Evolutionary conservation across 345 rosid species (phyloP), one percentile per base, ranked within the genome.

Genomic region (Pseudoturritis turrita): DNA sequence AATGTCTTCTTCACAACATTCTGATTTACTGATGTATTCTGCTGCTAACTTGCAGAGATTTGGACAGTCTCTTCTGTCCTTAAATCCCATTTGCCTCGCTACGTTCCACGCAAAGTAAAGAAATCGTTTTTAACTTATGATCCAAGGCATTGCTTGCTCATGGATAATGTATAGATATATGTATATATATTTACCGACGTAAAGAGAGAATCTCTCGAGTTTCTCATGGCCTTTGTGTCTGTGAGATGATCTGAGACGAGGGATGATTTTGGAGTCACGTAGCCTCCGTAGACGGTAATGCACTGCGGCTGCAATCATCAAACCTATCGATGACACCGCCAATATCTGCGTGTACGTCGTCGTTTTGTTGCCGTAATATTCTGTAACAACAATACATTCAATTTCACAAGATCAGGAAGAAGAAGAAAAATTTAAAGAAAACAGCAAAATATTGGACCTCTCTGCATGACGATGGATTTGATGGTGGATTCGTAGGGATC

Each of bases 51-150:
- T 91, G 85, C 96, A 89, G 14, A 95, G 86, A 47, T 73, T 82
- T 3, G 96, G 97, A 68, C 99, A 95, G 14, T 91, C 84, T 72
- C 80, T 82, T 65, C 79, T 86, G 66, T 94, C 96, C 37, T 64
- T 70, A 49, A 95, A 91, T 50, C 97, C 99, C 86, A 95, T 75
- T 65, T 89, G 96, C 81, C 97, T 83, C 7, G 92, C 98, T 91
- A 82, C 77, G 59, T n/a, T 17, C 19, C 35, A 25, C 17, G 6
- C 0, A 17, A 18, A 18, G n/a, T n/a, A n/a, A 33, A 14, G 22
- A 47, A 36, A 3, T 4, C 7, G 7, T 35, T n/a, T n/a, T n/a
- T 49, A 47, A 23, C 70, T 21, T 47, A 2, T 50, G 45, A 43
- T 17, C 15, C 17, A 64, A 58, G 6, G 26, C 12, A 28, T 21